These are phyloP conservation scores for Acer negundo DNA, from an alignment of 345 rosid species.

Conservation along the genomic window DNA sequence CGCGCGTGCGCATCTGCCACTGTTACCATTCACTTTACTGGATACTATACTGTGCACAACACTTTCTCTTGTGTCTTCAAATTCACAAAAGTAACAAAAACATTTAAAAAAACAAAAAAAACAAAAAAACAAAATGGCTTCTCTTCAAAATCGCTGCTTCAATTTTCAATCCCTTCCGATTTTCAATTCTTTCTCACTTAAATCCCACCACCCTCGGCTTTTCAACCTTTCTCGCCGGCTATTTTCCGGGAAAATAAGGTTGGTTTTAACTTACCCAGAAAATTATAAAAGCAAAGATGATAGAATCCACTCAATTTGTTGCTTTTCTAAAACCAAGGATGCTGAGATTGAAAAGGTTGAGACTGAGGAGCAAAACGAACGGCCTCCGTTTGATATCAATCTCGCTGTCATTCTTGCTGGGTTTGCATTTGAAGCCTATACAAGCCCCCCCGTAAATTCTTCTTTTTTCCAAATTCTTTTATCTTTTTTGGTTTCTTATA, in stretches of 20 bases:
- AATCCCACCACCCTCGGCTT: conserved; percentile 22
- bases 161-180: conserved; percentile 21
- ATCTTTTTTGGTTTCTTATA: background rate
- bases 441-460: conserved; percentile 61
- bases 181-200: background rate
- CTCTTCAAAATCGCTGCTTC: conserved; percentile 30
- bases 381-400: conserved; percentile 84
- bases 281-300: conserved; percentile 20
- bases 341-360: conserved; percentile 35
- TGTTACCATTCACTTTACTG: background rate
- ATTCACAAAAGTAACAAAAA: background rate
- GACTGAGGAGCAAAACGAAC: conserved; percentile 34
- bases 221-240: conserved; percentile 32
- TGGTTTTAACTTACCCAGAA: conserved; percentile 17
- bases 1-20: background rate
- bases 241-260: conserved; percentile 27
- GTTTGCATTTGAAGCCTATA: conserved; percentile 90
- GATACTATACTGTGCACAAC: background rate
- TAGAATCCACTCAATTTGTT: conserved; percentile 25
- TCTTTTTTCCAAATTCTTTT: background rate
- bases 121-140: conserved; percentile 17
- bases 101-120: no score
- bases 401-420: conserved; percentile 95
- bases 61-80: background rate
- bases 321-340: conserved; percentile 38